Conservation (phyloP, 305 asterid genomes). For the Fraxinus velutina region DNA sequence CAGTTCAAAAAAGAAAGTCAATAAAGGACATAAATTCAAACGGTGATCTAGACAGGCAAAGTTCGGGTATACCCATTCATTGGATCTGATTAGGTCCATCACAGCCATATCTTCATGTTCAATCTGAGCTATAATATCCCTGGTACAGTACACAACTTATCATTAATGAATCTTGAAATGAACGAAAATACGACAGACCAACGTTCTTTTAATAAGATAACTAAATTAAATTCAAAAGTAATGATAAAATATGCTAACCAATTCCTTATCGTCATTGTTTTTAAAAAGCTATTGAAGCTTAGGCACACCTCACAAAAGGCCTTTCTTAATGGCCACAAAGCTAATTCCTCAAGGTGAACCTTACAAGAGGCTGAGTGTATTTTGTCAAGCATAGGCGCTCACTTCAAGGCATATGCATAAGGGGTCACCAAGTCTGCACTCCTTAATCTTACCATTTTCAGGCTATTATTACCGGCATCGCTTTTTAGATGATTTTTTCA, state of each 20-base stretch:
- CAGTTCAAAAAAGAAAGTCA: background rate
- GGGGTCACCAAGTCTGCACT: background rate
- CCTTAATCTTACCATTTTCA: background rate
- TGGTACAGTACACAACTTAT: slow-evolving; percentile 20
- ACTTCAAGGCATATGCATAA: background rate
- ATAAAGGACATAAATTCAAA: background rate
- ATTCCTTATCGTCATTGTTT: background rate
- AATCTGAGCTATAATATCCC: slow-evolving; percentile 64
- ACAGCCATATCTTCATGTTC: slow-evolving; percentile 68
- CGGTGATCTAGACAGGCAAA: background rate
- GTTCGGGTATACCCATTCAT: slow-evolving; percentile 60
- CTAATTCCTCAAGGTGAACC: background rate
- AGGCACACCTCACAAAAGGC: background rate
- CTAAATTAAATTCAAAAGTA: background rate
- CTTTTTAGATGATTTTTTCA: background rate
- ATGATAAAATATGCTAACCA: background rate
- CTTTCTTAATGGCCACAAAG: background rate
- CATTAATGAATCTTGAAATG: background rate
- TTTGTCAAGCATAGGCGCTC: background rate
- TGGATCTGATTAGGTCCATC: slow-evolving; percentile 53
- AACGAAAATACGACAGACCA: background rate
- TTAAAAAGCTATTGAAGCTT: background rate
- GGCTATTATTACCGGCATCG: background rate
- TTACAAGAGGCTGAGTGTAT: background rate
- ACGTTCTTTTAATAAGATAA: background rate